Evolutionary conservation across 179 eudicot genomes (phyloP), one percentile per base, ranked within the genome.

Genomic region (Heliamphora pulchella): DNA sequence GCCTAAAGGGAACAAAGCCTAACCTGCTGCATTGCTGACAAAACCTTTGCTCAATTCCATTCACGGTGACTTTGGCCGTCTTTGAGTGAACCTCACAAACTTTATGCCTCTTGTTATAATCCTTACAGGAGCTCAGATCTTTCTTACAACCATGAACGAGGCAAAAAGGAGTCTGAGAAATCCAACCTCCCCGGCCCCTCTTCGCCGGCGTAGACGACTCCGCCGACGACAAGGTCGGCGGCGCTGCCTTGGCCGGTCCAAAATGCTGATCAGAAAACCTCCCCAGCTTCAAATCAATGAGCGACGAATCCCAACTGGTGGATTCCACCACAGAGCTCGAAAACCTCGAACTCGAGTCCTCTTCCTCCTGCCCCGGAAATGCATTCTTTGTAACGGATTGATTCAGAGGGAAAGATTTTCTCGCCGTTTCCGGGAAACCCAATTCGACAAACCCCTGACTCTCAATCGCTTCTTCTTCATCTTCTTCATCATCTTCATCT

Each of bases 11-110:
- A 64, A 44, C 63, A 70, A 70, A 65, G n/a, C 47, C 79, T 14
- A 71, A 93, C 97, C 97, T 91, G 94, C 97, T 93, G 86, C 97
- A 93, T 81, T 93, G 96, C 90, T 93, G 97, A 79, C 97, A 93
- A 86, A 93, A 93, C 78, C 97, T 90, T 61, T 93, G 94, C 80
- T 89, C 91, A 64, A 88, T 84, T 50, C 92, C 92, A 77, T 89
- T 91, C 51, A 93, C 96, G 82, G 91, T 82, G 50, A 93, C 97
- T 78, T 88, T 87, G 65, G 92, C 64, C 11, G 93, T 89, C 84
- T 91, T 93, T 11, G 97, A 89, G 83, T 93, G 97, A 84, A 84
- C 81, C 85, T 91, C 96, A 80, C 97, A 93, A 57, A 93, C 97
- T 87, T 85, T 91, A 83, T 92, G 97, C 89, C 93, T 85, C 87